These are phyloP conservation scores for Diplodia corticola DNA, from an alignment of 2,329 filamentous ascomycete genomes.

Conservation along the genomic window DNA sequence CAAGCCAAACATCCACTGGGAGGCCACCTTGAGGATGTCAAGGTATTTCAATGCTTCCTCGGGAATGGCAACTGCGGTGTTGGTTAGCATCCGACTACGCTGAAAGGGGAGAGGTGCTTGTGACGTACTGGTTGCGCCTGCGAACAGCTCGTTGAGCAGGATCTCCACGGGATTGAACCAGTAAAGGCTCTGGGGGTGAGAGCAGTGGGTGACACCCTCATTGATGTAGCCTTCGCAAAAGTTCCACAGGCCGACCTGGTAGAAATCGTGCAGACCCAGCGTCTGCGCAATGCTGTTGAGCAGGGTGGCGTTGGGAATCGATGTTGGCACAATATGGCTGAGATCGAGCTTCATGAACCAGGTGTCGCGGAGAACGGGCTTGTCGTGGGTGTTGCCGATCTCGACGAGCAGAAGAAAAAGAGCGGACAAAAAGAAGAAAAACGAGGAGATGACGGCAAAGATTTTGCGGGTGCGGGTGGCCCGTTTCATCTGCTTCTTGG, in stretches of 20 bases:
- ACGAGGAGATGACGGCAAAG: constrained; percentile 64
- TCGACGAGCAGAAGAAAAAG: constrained; percentile 80
- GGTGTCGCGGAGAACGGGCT: constrained; percentile 63
- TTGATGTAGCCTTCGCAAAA: constrained; percentile 84
- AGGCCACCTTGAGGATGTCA: constrained; percentile 70
- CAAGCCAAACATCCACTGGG: constrained; percentile 84
- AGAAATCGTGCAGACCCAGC: constrained; percentile 89
- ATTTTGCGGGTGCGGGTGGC: constrained; percentile 54
- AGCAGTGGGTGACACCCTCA: constrained; percentile 76
- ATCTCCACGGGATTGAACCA: constrained; percentile 92
- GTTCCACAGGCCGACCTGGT: constrained; percentile 87
- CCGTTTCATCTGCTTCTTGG: constrained; percentile 40
- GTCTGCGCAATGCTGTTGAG: constrained; percentile 87
- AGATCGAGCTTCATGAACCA: constrained; percentile 87
- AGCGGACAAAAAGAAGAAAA: constrained; percentile 72
- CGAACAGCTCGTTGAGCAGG: constrained; percentile 73
- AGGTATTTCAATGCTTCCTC: constrained; percentile 72
- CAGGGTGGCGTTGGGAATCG: constrained; percentile 69
- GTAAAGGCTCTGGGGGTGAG: constrained; percentile 67
- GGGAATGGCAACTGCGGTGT: constrained; percentile 67
- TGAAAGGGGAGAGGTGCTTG: not conserved
- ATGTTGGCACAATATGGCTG: constrained; percentile 74
- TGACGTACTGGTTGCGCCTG: constrained; percentile 70
- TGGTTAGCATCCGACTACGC: not conserved
- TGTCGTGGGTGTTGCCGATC: constrained; percentile 70